Percentiles rank a stretch among this genome's conserved stretches.
Evolutionary conservation across 768 basidiomycete genomes (phyloP).

Genomic region (Pleurotus eryngii): DNA sequence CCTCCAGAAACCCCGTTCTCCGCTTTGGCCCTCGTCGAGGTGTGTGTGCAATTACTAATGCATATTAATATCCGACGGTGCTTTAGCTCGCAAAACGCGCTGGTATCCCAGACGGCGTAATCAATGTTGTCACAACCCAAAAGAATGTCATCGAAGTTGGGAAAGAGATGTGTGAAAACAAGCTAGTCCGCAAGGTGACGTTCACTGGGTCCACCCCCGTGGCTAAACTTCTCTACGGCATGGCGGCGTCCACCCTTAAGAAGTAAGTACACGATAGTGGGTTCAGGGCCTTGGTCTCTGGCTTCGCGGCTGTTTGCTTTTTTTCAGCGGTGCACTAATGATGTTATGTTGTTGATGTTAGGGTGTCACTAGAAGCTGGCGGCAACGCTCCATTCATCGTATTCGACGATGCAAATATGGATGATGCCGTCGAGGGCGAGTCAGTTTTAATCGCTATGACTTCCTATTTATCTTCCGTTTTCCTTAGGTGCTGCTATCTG

Average conservation of each 20-base stretch:
- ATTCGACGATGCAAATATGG: slow-evolving; percentile 93
- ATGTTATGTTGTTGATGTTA: slow-evolving; percentile 26
- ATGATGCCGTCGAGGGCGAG: slow-evolving; percentile 82
- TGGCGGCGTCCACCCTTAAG: slow-evolving; percentile 77
- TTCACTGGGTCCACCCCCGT: slow-evolving; percentile 89
- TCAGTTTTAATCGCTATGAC: slow-evolving; percentile 8
- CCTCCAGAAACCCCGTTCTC: slow-evolving; percentile 95
- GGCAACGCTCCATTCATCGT: slow-evolving; percentile 97
- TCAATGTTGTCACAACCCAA: slow-evolving; percentile 90
- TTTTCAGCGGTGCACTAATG: too few species aligned
- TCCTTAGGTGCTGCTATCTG: slow-evolving; percentile 59
- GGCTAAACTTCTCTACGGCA: slow-evolving; percentile 69
- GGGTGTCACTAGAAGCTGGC: slow-evolving; percentile 81
- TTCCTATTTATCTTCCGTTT: not conserved
- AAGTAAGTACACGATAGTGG: slow-evolving; percentile 42
- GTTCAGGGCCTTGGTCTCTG: too few species aligned
- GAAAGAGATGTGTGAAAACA: slow-evolving; percentile 90
- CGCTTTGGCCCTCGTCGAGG: slow-evolving; percentile 87
- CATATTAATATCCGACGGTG: not conserved
- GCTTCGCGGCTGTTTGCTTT: too few species aligned
- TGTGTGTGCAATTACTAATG: slow-evolving; percentile 20
- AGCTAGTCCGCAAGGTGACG: slow-evolving; percentile 79
- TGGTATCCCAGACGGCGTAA: slow-evolving; percentile 92
- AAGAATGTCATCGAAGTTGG: slow-evolving; percentile 86
- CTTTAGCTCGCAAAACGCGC: slow-evolving; percentile 78